A percentile compares a stretch with the other conserved stretches of the same genome.
Evolutionary conservation across 1,139 yeast species (phyloP).

Genomic region (Taphrina confusa): DNA sequence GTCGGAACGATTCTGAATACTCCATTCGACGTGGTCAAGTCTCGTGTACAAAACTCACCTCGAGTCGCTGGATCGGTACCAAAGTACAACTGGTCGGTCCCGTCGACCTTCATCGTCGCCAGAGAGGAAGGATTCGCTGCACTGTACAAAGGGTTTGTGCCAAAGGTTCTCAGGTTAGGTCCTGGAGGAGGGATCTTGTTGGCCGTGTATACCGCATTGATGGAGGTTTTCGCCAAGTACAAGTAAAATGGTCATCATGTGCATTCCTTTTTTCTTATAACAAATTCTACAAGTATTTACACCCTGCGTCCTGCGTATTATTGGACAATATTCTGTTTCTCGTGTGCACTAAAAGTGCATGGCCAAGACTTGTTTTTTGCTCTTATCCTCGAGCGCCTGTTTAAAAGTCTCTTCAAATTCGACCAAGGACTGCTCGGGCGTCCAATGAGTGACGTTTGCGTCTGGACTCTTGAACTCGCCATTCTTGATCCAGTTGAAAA

Average conservation of each 20-base stretch:
- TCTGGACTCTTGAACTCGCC: conserved; percentile 52
- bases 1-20: conserved; percentile 91
- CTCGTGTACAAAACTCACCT: conserved; percentile 90
- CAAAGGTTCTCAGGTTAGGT: conserved; percentile 95
- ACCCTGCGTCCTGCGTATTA: no score
- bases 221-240: conserved; percentile 32
- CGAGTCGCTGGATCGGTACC: conserved; percentile 61
- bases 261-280: neutral
- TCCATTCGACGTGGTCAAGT: conserved; percentile 96
- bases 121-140: conserved; percentile 89
- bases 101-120: conserved; percentile 72
- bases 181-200: conserved; percentile 98
- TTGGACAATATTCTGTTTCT: no score
- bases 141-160: conserved; percentile 89
- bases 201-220: conserved; percentile 60
- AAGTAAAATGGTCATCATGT: neutral
- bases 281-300: neutral
- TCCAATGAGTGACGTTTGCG: conserved; percentile 15
- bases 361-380: conserved; percentile 18
- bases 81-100: conserved; percentile 90
- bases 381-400: conserved; percentile 13
- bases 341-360: neutral
- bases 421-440: neutral
- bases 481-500: conserved; percentile 65
- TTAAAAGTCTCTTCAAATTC: conserved; percentile 7